Evolutionary conservation across 805 yeast species (phyloP), one percentile per base, ranked within the genome.

Genomic region (Kazachstania psychrophila): DNA sequence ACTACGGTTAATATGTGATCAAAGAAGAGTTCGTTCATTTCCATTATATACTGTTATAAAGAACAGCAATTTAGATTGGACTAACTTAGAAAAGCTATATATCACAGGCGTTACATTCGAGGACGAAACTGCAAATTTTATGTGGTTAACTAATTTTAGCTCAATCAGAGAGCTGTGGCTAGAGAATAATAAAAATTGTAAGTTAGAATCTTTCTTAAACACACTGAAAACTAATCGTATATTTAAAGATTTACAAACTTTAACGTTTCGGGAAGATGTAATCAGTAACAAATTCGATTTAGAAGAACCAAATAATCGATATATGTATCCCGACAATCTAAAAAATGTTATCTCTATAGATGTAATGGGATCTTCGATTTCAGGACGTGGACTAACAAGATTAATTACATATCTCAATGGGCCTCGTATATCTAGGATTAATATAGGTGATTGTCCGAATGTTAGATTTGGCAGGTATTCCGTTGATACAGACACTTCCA

Each of bases 381-480:
- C 53, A 19, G 58, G 58, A 3, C 19, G 36, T 6, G 55, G 54
- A 2, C 32, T 57, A 14, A 24, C 37, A 11, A 34, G 46, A 25
- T 32, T 56, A 16, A 17, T 48, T 1, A 33, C 47, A 9, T 43
- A 37, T 16, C 17, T 49, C 6, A 25, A 43, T 9, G 30, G 41
- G 3, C 25, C 34, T 13, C 32, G 36, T 2, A 26, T 56, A 6
- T 36, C 29, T 22, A 40, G 23, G 23, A 28, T 57, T 10, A 56
- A 57, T 36, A 43, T 58, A 20, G 62, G 62, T 5, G 53, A 55
- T 31, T 54, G 54, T 33, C 52, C 55, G 9, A 38, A 42, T 33
- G 41, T 51, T 14, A 39, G 41, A 22, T 37, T 47, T 12, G 37
- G 38, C 5, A 34, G 38, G 16, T 14, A 28, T 9, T 17, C 25